These are phyloP conservation scores for Ceratocystis diversiconidia DNA, from an alignment of 2,329 filamentous ascomycete genomes.

Conservation along the genomic window DNA sequence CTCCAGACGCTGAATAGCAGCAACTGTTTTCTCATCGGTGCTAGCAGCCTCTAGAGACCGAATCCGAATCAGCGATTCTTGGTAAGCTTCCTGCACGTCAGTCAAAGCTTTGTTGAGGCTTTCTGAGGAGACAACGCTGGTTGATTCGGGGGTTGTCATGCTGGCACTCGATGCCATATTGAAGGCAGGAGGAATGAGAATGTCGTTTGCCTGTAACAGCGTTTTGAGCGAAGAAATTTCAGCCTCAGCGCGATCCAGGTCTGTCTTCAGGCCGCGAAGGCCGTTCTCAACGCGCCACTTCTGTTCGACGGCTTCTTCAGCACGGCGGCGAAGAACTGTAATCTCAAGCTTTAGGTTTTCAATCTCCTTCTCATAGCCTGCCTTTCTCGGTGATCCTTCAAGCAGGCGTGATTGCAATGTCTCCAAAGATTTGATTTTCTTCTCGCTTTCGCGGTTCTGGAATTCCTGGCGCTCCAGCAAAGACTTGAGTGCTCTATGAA, in stretches of 20 bases:
- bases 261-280: slow-evolving; percentile 79
- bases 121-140: slow-evolving; percentile 43
- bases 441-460: slow-evolving; percentile 70
- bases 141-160: slow-evolving; percentile 20
- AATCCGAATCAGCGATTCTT: slow-evolving; percentile 51
- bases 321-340: slow-evolving; percentile 65
- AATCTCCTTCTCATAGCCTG: slow-evolving; percentile 75
- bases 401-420: slow-evolving; percentile 62
- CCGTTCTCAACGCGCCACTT: slow-evolving; percentile 96
- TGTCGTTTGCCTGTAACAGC: slow-evolving; percentile 71
- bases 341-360: slow-evolving; percentile 69
- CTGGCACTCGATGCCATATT: slow-evolving; percentile 28
- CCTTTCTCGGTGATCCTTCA: slow-evolving; percentile 52
- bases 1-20: slow-evolving; percentile 52
- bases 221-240: slow-evolving; percentile 74
- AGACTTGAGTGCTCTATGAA: slow-evolving; percentile 75
- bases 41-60: slow-evolving; percentile 44
- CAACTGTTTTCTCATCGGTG: slow-evolving; percentile 44
- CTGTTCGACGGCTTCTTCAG: slow-evolving; percentile 85
- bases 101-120: slow-evolving; percentile 61
- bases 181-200: slow-evolving; percentile 51
- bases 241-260: slow-evolving; percentile 85
- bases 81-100: slow-evolving; percentile 59
- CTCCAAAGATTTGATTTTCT: slow-evolving; percentile 64
- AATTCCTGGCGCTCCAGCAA: slow-evolving; percentile 74